These are phyloP conservation scores for Colletotrichum sp. DNA, from an alignment of 2,329 filamentous ascomycete genomes.

Conservation along the genomic window DNA sequence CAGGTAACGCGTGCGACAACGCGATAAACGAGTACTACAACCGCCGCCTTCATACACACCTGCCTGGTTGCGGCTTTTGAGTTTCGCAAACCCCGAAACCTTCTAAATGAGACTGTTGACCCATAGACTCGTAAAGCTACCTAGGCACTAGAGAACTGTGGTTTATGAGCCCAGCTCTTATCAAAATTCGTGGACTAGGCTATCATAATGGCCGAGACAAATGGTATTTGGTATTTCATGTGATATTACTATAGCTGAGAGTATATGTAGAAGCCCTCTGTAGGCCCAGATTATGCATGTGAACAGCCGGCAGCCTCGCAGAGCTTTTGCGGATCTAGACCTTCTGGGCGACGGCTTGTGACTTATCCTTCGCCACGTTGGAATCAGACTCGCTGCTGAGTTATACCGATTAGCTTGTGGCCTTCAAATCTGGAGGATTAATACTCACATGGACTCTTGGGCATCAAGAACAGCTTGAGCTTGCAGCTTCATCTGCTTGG, in stretches of 20 bases:
- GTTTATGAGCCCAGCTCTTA: neutral
- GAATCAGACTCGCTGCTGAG: neutral
- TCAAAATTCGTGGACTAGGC: neutral
- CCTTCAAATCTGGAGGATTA: neutral
- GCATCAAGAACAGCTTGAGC: neutral
- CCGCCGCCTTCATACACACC: neutral
- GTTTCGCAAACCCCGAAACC: neutral
- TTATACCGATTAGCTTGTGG: neutral
- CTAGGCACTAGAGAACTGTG: neutral
- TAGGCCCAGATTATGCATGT: neutral
- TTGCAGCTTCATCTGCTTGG: neutral
- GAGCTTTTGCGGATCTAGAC: neutral
- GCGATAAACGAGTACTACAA: too few species aligned
- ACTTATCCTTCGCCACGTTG: neutral
- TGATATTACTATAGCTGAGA: neutral
- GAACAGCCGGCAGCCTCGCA: rapidly evolving
- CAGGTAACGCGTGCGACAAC: too few species aligned
- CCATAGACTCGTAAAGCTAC: neutral
- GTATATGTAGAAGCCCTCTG: neutral
- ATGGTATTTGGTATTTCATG: neutral
- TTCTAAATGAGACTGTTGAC: neutral
- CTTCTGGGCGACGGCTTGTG: neutral
- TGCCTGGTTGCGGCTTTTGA: neutral
- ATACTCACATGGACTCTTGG: neutral
- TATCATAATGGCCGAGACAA: neutral